Conservation (phyloP, 768 basidiomycete species). For the Galerina sulciceps region DNA sequence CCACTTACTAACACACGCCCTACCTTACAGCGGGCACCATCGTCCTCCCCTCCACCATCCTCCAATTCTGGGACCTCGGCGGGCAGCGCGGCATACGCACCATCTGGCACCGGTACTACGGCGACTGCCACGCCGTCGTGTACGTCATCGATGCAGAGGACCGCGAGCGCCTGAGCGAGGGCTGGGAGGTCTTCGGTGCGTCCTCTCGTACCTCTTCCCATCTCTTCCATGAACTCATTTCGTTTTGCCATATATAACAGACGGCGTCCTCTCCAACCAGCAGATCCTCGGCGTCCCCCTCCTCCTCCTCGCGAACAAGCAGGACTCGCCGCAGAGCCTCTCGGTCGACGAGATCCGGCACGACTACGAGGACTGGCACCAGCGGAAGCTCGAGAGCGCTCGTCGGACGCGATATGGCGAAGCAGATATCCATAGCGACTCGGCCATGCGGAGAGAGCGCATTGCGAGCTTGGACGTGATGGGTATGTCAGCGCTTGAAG, state of each 20-base stretch:
- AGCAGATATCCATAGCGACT: slow-evolving; percentile 41
- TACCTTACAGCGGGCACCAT: slow-evolving; percentile 81
- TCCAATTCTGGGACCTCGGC: slow-evolving; percentile 97
- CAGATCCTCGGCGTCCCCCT: slow-evolving; percentile 91
- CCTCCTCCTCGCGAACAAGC: slow-evolving; percentile 94
- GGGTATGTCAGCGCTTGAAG: slow-evolving; percentile 90
- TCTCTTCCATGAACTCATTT: not conserved
- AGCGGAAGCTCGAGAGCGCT: slow-evolving; percentile 72
- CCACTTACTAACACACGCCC: not conserved
- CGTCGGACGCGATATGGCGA: slow-evolving; percentile 57
- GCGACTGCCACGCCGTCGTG: slow-evolving; percentile 95
- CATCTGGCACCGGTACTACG: slow-evolving; percentile 95
- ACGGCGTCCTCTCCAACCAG: slow-evolving; percentile 85
- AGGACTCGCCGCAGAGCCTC: slow-evolving; percentile 80
- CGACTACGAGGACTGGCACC: slow-evolving; percentile 87
- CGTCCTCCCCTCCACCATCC: slow-evolving; percentile 87
- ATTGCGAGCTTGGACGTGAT: slow-evolving; percentile 86
- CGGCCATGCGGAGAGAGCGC: slow-evolving; percentile 49
- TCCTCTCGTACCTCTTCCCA: no score
- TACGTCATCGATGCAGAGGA: slow-evolving; percentile 96
- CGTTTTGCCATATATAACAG: no score
- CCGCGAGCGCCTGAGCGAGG: slow-evolving; percentile 85
- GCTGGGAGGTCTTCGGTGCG: slow-evolving; percentile 97
- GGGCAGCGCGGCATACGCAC: slow-evolving; percentile 92
- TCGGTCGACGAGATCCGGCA: slow-evolving; percentile 91